Evolutionary conservation across 805 yeast species (phyloP).

Genomic region (Pichia heedii): DNA sequence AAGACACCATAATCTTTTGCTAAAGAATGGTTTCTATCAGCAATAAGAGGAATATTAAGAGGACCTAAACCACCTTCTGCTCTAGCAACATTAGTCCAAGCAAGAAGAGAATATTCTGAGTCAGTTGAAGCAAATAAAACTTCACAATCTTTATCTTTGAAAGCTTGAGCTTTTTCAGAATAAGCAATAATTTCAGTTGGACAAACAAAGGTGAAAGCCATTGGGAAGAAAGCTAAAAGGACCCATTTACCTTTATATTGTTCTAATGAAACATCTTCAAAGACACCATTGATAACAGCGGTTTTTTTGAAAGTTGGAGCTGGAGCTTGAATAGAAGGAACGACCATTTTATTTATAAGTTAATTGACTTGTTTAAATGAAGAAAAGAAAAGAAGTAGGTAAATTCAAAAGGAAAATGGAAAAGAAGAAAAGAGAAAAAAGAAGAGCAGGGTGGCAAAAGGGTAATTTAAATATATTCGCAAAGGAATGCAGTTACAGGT

Average conservation of each 20-base stretch:
- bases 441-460: too few species aligned
- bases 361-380: too few species aligned
- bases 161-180: constrained; percentile 90
- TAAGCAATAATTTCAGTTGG: constrained; percentile 99
- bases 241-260: constrained; percentile 98
- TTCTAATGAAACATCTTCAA: constrained; percentile 91
- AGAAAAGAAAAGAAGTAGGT: neutral
- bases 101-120: constrained; percentile 93
- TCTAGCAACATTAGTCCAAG: constrained; percentile 96
- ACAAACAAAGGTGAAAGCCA: constrained; percentile 99
- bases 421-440: neutral
- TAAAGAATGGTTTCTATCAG: constrained; percentile 94
- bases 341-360: constrained; percentile 49
- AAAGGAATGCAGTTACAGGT: too few species aligned
- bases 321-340: constrained; percentile 81
- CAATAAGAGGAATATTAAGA: constrained; percentile 86
- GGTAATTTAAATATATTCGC: too few species aligned
- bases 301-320: constrained; percentile 96
- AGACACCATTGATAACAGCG: constrained; percentile 94
- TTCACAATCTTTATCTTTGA: constrained; percentile 78
- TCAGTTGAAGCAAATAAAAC: constrained; percentile 96
- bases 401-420: neutral
- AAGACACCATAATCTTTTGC: constrained; percentile 96
- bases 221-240: constrained; percentile 90
- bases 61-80: constrained; percentile 98